Base-by-base conservation (phyloP, 176 grass and related monocot genomes). In the Juncus inflexus region DNA sequence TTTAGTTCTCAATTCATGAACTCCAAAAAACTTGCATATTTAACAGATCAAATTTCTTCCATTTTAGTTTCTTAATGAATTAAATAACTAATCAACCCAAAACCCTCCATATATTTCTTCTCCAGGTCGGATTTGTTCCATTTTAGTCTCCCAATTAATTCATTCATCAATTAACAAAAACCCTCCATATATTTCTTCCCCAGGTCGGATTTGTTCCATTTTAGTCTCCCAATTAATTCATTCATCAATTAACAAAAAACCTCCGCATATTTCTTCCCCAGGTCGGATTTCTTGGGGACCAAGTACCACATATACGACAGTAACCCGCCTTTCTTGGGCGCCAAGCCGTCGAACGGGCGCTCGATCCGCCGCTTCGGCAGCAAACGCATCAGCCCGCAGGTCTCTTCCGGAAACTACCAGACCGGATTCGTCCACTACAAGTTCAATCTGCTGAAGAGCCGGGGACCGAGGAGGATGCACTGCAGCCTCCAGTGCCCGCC, bases 241-340 rank as follows among this genome's bases (percentile, higher is more conserved):
- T 42, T 65, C n/a, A n/a, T n/a, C n/a, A n/a, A n/a, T n/a, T n/a
- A n/a, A n/a, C n/a, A n/a, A n/a, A 2, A 65, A 41, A 50, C 2
- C 4, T 11, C 43, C 4, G 53, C 60, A 37, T 5, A 37, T 5
- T n/a, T n/a, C 10, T 60, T 60, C 55, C 43, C 19, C 84, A 99
- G 95, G 81, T 99, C 95, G 40, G 83, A 99, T 45, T 99, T 99
- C 72, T 73, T 99, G 49, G 95, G 95, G 52, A 94, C 95, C 63
- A 94, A 92, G 38, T 92, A 89, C 59, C 52, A 76, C 10, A 75
- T 99, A 59, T 94, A 84, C 63, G 89, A 99, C 74, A 92, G 55
- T 3, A 60, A 75, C 61, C 69, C 78, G 58, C 89, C 83, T 37
- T 86, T 68, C 40, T 58, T 37, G 56, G 89, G 87, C 51, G 80